Base-by-base conservation (phyloP, 768 basidiomycete genomes). In the Terana coerulea region DNA sequence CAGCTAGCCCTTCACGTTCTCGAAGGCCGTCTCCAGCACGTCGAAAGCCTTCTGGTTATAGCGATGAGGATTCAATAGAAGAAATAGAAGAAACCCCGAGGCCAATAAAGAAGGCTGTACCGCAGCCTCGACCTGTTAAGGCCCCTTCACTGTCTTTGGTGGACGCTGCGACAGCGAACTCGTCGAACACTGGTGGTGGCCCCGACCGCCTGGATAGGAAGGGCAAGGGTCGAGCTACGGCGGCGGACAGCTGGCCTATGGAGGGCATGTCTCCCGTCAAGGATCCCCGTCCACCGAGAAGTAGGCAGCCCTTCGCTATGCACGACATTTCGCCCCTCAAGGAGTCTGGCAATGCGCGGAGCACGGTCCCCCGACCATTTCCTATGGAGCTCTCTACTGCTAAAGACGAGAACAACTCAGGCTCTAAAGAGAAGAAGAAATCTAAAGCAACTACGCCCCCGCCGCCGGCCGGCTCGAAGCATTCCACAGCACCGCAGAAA, bases 161-260 rank as follows among this genome's bases (percentile, higher is more conserved):
- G 14, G 11, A 19, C 7, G 8, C 29, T 11, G 26, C 3, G 19
- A 6, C 26, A 3, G 9, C 29, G 4, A 28, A 37, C 49, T 37
- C 49, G 17, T n/a, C n/a, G n/a, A 19, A 42, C 21, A 5, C 39
- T 5, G 39, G 25, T 19, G 8, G 8, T 22, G 11, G 3, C 4
- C 9, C 45, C 3, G 51, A 34, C 8, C 15, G 9, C 2, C 31
- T 10, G 4, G n/a, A 30, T 11, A 33, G n/a, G 15, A 35, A 36
- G 22, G 17, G 41, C n/a, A 52, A 52, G 33, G 44, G 36, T n/a
- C 46, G 47, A 25, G 19, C 33, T 35, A 52, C 24, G 44, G 51
- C 22, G 12, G 6, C 9, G 24, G 40, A 33, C 6, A 15, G 10
- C 24, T 49, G 37, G 52, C 53, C 53, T 19, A 43, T 51, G 50